Percentiles rank a stretch among this genome's conserved stretches.
Conservation (phyloP, 306 rosid genomes). For the Trifolium subterraneum region DNA sequence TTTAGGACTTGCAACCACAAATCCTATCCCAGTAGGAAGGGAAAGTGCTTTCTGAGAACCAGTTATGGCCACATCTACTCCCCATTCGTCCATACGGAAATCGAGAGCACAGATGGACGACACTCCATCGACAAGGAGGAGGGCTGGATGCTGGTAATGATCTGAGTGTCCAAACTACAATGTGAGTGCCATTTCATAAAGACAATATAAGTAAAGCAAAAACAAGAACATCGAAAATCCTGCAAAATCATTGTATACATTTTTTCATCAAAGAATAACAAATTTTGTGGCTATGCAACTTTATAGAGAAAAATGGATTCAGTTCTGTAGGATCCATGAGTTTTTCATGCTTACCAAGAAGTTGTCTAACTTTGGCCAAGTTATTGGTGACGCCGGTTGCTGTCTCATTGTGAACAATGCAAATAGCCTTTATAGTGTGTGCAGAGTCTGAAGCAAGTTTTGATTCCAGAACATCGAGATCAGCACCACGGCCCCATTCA, state of each 20-base stretch:
- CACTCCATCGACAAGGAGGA: slow-evolving; percentile 94
- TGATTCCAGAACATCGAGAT: slow-evolving; percentile 83
- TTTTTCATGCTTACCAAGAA: slow-evolving; percentile 69
- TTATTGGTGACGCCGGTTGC: slow-evolving; percentile 97
- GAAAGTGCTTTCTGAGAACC: slow-evolving; percentile 99
- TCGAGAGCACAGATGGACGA: slow-evolving; percentile 97
- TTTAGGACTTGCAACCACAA: slow-evolving; percentile 92
- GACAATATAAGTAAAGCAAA: not conserved
- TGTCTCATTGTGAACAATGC: slow-evolving; percentile 97
- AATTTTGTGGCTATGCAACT: not conserved
- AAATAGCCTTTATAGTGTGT: slow-evolving; percentile 90
- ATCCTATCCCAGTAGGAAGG: slow-evolving; percentile 94
- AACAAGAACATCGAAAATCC: not conserved
- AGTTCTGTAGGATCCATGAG: not conserved
- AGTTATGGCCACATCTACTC: slow-evolving; percentile 94
- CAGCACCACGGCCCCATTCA: slow-evolving; percentile 97
- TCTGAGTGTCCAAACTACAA: slow-evolving; percentile 60
- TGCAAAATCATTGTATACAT: slow-evolving; percentile 19
- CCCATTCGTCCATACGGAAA: slow-evolving; percentile 99
- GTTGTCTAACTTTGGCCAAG: slow-evolving; percentile 75
- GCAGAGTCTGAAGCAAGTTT: slow-evolving; percentile 79
- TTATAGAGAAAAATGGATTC: too few relatives aligned
- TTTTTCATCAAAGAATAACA: not conserved
- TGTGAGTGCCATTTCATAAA: slow-evolving; percentile 28
- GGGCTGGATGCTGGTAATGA: slow-evolving; percentile 88